These are phyloP conservation scores for Trichoderma erinaceum DNA, from an alignment of 495 filamentous ascomycete species.

Conservation along the genomic window DNA sequence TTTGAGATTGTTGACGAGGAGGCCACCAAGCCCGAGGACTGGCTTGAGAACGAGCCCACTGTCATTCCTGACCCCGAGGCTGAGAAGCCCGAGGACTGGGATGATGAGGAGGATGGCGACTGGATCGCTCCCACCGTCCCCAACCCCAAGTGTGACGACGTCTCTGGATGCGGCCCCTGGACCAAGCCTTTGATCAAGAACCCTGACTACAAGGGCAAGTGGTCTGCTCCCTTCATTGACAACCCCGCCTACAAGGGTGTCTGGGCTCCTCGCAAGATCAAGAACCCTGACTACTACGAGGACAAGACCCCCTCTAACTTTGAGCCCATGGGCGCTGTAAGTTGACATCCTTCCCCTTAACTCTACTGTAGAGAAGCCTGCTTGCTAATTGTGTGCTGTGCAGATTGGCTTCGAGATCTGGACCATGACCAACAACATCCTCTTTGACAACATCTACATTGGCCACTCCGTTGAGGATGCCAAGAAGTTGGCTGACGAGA, in stretches of 20 bases:
- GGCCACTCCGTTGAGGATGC: conserved; percentile 96
- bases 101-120: conserved; percentile 99
- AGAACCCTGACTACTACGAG: conserved; percentile 95
- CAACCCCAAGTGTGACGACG: conserved; percentile 94
- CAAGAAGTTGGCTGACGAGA: conserved; percentile 81
- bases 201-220: conserved; percentile 98
- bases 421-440: conserved; percentile 98
- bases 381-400: neutral
- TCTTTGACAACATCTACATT: conserved; percentile 99
- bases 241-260: conserved; percentile 98
- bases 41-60: conserved; percentile 86
- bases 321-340: conserved; percentile 94
- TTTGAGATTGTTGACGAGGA: conserved; percentile 93
- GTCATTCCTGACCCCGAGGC: conserved; percentile 92
- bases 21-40: conserved; percentile 87
- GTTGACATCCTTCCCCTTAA: conserved; percentile 28
- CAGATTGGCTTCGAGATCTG: conserved; percentile 97
- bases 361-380: neutral
- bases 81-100: conserved; percentile 98
- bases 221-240: conserved; percentile 88
- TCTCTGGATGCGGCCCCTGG: conserved; percentile 93
- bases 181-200: conserved; percentile 88
- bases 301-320: conserved; percentile 96
- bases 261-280: conserved; percentile 92
- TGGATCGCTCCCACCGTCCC: conserved; percentile 89